Evolutionary conservation across 345 rosid species (phyloP), one percentile per base, ranked within the genome.

Genomic region (Hevea brasiliensis): DNA sequence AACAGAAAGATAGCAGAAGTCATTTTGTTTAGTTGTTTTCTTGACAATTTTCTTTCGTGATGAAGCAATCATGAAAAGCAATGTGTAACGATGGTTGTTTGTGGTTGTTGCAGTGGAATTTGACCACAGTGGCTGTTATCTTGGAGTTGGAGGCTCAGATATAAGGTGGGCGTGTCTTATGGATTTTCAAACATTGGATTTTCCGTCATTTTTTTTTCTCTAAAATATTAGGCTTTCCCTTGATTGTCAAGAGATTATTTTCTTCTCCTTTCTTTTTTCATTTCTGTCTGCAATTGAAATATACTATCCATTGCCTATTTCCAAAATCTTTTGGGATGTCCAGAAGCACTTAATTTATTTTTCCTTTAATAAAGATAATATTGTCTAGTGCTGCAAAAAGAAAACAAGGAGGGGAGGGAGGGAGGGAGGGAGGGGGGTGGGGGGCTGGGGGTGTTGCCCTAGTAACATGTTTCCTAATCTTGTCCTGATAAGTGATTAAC

Each of bases 71-170:
- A n/a, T 54, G 47, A 70, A 29, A 24, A 29, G 66, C 74, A 61
- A 50, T 56, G n/a, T 23, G 32, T 72, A 41, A 58, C 23, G 15
- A 7, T 21, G 50, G 18, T 48, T 53, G 35, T 72, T 66, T 72
- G 35, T 14, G 13, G 23, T 64, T 68, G 51, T 83, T 85, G 86
- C 92, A 94, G 98, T 92, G 83, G 99, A 88, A 79, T 92, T 95
- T 44, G 99, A 92, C 73, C 90, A 87, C 53, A 95, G 96, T 72
- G 99, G 99, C 78, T 81, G 76, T 69, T 95, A 91, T 84, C 92
- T 95, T 14, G 96, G 92, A 56, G 67, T 92, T 78, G 89, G 92
- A 23, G 97, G 98, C 62, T 88, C 97, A 37, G 99, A 95, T 73
- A 84, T 87, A 79, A 89, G 96, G 99, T 91, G 63, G 60, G n/a